phyloP scores from a whole-genome alignment of 768 basidiomycete species.

The Sistotremastrum niveocremeum region DNA sequence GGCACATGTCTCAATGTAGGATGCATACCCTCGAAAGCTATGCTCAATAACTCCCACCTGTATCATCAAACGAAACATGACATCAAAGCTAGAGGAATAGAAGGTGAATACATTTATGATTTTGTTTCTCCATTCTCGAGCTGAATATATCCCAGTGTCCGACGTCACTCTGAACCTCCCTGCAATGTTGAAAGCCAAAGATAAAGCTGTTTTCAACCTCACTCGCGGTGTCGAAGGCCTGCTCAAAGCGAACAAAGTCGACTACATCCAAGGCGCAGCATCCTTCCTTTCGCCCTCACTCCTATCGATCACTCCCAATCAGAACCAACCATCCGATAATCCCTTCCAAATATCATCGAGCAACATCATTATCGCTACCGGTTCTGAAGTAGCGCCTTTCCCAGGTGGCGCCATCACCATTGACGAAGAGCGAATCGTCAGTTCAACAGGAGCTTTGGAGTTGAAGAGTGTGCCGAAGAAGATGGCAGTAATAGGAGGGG shows the following conservation, averaged over 20 bases:
- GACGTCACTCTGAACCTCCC: slow-evolving; percentile 77
- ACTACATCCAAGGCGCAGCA: slow-evolving; percentile 91
- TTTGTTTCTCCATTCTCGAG: neutral
- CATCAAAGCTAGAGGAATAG: slow-evolving; percentile 81
- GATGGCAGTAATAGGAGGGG: slow-evolving; percentile 96
- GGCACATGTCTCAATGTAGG: slow-evolving; percentile 98
- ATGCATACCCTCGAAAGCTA: slow-evolving; percentile 97
- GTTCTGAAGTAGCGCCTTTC: slow-evolving; percentile 94
- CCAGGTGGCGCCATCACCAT: slow-evolving; percentile 84
- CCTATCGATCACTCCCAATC: slow-evolving; percentile 65
- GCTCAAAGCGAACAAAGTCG: slow-evolving; percentile 96
- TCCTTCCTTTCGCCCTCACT: slow-evolving; percentile 71
- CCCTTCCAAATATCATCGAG: slow-evolving; percentile 52
- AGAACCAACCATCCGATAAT: slow-evolving; percentile 64
- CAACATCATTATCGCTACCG: slow-evolving; percentile 94
- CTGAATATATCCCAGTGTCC: slow-evolving; percentile 27
- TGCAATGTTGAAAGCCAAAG: slow-evolving; percentile 87
- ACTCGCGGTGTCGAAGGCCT: slow-evolving; percentile 90
- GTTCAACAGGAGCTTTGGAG: slow-evolving; percentile 84
- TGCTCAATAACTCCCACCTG: slow-evolving; percentile 98
- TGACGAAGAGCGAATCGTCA: slow-evolving; percentile 94
- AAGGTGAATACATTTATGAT: slow-evolving; percentile 39
- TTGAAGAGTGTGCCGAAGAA: slow-evolving; percentile 87
- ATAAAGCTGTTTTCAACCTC: slow-evolving; percentile 65
- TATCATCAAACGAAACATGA: slow-evolving; percentile 94